phyloP scores from a whole-genome alignment of 352 stramenopile genomes.

The Globisporangium splendens region DNA sequence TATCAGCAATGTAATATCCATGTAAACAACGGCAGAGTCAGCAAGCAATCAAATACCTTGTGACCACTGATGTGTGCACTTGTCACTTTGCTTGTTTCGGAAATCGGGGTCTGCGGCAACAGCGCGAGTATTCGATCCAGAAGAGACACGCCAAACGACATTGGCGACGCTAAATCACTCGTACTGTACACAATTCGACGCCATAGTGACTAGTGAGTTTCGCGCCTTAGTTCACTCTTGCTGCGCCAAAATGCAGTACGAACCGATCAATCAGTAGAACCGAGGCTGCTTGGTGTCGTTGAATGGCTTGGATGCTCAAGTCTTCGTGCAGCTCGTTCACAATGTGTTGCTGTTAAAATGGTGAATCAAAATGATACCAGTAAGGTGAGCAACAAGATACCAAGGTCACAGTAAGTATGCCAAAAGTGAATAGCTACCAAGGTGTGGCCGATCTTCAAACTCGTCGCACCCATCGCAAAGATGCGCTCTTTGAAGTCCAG shows the following conservation, averaged over 20 bases:
- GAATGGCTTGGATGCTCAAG: slow-evolving; percentile 23
- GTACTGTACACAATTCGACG: slow-evolving; percentile 29
- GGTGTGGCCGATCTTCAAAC: slow-evolving; percentile 78
- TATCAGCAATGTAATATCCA: not conserved
- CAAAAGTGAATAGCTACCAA: slow-evolving; percentile 28
- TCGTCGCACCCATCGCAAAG: slow-evolving; percentile 63
- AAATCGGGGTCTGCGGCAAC: slow-evolving; percentile 45
- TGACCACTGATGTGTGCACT: not conserved
- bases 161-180: slow-evolving; percentile 56
- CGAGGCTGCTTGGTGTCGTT: slow-evolving; percentile 42
- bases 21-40: not conserved
- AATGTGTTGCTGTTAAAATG: slow-evolving; percentile 35
- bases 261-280: slow-evolving; percentile 72
- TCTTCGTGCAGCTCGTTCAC: slow-evolving; percentile 59
- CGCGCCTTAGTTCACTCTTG: slow-evolving; percentile 34
- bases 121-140: slow-evolving; percentile 65
- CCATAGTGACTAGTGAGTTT: not conserved
- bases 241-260: slow-evolving; percentile 20
- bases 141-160: slow-evolving; percentile 60
- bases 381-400: not conserved
- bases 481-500: slow-evolving; percentile 71
- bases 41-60: slow-evolving; percentile 13
- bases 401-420: not conserved
- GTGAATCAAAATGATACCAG: too few species aligned
- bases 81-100: not conserved